Evolutionary conservation across 2,329 filamentous ascomycete species (phyloP).

Genomic region (Nigrospora sphaerica): DNA sequence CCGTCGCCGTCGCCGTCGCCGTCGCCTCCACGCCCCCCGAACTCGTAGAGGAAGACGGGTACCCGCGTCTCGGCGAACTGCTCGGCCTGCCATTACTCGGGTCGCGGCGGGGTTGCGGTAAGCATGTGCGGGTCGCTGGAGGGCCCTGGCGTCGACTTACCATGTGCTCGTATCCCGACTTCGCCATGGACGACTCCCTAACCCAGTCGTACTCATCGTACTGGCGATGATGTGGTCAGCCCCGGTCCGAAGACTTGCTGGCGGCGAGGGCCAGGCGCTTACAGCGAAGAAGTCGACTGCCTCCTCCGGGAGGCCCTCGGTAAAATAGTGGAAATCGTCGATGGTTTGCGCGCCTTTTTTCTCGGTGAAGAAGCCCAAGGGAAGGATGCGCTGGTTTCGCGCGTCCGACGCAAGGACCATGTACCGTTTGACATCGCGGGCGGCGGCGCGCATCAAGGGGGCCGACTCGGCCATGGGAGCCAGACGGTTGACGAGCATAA

Average conservation of each 20-base stretch:
- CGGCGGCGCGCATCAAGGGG: slow-evolving; percentile 13
- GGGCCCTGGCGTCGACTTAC: background rate
- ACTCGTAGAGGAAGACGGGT: slow-evolving; percentile 54
- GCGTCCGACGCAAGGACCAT: slow-evolving; percentile 8
- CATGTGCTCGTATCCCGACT: slow-evolving; percentile 2
- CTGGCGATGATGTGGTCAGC: background rate
- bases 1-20: slow-evolving; percentile 38
- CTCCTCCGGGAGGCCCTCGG: background rate
- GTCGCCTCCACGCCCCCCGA: slow-evolving; percentile 58
- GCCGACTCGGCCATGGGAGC: slow-evolving; percentile 5
- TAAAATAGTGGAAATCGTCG: background rate
- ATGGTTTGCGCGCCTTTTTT: background rate
- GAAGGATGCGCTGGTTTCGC: slow-evolving; percentile 6
- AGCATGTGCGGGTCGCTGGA: background rate
- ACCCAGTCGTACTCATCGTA: slow-evolving; percentile 9
- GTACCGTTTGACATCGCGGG: slow-evolving; percentile 20
- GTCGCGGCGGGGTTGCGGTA: background rate
- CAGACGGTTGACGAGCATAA: slow-evolving; percentile 7
- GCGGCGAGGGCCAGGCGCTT: slow-evolving; percentile 10
- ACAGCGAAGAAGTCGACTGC: slow-evolving; percentile 11
- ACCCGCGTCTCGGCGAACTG: slow-evolving; percentile 5
- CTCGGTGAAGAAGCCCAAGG: slow-evolving; percentile 8
- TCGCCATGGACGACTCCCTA: slow-evolving; percentile 1
- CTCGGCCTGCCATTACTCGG: background rate
- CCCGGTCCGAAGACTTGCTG: background rate